These are phyloP conservation scores for Helichrysum umbraculigerum DNA, from an alignment of 129 eudicot species.

Conservation along the genomic window DNA sequence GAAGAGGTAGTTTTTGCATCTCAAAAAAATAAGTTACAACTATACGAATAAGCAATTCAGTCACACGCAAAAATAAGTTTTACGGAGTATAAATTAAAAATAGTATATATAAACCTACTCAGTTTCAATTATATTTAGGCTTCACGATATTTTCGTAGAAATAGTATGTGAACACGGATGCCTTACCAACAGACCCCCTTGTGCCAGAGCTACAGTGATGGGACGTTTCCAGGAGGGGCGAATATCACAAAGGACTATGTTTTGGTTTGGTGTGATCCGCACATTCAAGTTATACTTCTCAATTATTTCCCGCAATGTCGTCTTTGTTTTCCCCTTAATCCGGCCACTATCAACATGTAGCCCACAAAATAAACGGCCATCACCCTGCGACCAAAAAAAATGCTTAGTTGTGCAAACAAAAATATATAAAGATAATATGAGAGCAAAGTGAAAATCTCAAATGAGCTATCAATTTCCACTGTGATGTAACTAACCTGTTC, in stretches of 20 bases:
- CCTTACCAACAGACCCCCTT: conserved; percentile 88
- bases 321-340: conserved; percentile 77
- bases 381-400: conserved; percentile 58
- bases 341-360: conserved; percentile 98
- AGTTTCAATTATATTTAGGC: background rate
- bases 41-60: background rate
- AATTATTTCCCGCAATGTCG: conserved; percentile 72
- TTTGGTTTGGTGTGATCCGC: conserved; percentile 93
- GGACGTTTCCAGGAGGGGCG: conserved; percentile 82
- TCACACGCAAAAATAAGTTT: no score
- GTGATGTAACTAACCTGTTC: conserved; percentile 64
- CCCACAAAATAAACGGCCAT: conserved; percentile 90
- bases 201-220: conserved; percentile 85
- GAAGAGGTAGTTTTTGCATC: background rate
- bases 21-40: background rate
- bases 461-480: background rate
- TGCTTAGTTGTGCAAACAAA: background rate
- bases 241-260: conserved; percentile 81
- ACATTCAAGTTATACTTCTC: conserved; percentile 89
- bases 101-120: background rate
- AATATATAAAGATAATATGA: background rate
- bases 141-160: background rate
- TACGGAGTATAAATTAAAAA: no score
- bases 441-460: background rate
- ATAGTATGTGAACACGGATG: conserved; percentile 7